A percentile compares a stretch with the other conserved stretches of the same genome.
phyloP scores from a whole-genome alignment of 768 basidiomycete species.

The Tricholoma saponaceum region DNA sequence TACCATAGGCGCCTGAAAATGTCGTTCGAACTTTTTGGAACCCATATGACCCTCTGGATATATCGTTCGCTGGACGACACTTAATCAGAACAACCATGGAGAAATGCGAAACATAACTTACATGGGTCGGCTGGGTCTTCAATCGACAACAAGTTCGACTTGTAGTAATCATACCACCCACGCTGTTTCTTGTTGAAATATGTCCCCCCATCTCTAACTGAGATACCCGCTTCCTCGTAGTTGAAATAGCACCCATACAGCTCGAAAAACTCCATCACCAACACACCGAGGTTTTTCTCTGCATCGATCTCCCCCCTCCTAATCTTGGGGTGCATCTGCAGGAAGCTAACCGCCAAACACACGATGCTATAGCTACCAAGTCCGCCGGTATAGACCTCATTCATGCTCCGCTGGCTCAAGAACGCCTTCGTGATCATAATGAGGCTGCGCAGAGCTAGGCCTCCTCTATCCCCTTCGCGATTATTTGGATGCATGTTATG shows the following conservation, averaged over 20 bases:
- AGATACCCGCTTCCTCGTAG: slow-evolving; percentile 87
- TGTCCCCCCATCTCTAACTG: slow-evolving; percentile 79
- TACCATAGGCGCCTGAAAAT: slow-evolving; percentile 75
- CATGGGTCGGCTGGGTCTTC: slow-evolving; percentile 92
- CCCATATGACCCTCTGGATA: slow-evolving; percentile 83
- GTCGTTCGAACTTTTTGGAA: slow-evolving; percentile 79
- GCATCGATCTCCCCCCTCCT: slow-evolving; percentile 85
- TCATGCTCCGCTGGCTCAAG: slow-evolving; percentile 85
- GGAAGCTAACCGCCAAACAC: slow-evolving; percentile 87
- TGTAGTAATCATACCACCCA: slow-evolving; percentile 73
- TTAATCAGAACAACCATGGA: slow-evolving; percentile 3
- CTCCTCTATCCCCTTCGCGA: slow-evolving; percentile 23
- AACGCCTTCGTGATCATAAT: slow-evolving; percentile 91
- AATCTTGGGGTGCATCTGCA: slow-evolving; percentile 97
- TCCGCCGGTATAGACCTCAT: slow-evolving; percentile 97
- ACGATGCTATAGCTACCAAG: slow-evolving; percentile 94
- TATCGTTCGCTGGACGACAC: slow-evolving; percentile 73
- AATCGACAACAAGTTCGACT: slow-evolving; percentile 65
- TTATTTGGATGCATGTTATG: slow-evolving; percentile 43
- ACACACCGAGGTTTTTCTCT: slow-evolving; percentile 84
- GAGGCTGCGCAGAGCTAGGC: slow-evolving; percentile 74
- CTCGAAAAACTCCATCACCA: slow-evolving; percentile 97
- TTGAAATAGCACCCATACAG: slow-evolving; percentile 92
- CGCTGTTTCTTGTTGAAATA: slow-evolving; percentile 82
- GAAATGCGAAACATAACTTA: slow-evolving; percentile 38